These are phyloP conservation scores for Stentor roeselii DNA, from an alignment of 73 alveolate species.

Conservation along the genomic window DNA sequence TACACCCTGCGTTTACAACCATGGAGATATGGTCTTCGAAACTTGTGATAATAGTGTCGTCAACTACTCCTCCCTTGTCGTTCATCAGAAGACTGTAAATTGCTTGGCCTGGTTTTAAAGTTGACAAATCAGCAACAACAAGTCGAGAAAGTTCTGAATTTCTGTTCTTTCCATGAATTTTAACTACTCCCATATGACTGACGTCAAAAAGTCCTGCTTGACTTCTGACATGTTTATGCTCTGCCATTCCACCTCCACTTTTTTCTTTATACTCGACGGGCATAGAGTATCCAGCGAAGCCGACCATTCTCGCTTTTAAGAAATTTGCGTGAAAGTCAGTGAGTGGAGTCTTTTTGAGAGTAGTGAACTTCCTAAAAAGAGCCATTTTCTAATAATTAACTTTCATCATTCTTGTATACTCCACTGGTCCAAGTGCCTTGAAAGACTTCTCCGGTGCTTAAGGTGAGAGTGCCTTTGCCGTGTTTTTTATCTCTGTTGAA, in stretches of 20 bases:
- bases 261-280: constrained; percentile 72
- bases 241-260: constrained; percentile 60
- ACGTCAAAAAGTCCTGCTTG: constrained; percentile 77
- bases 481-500: constrained; percentile 65
- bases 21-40: constrained; percentile 42
- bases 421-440: constrained; percentile 64
- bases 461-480: constrained; percentile 64
- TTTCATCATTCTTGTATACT: neutral
- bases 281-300: constrained; percentile 85
- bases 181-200: constrained; percentile 84
- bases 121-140: constrained; percentile 56
- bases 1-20: constrained; percentile 94
- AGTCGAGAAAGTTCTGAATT: constrained; percentile 57
- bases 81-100: constrained; percentile 75
- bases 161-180: constrained; percentile 69
- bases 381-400: neutral
- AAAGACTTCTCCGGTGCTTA: constrained; percentile 57
- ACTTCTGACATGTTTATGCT: constrained; percentile 68
- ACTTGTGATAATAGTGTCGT: constrained; percentile 76
- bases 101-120: constrained; percentile 68
- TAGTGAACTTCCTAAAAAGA: neutral
- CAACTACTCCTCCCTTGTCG: constrained; percentile 87
- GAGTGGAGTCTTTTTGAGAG: constrained; percentile 47
- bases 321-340: constrained; percentile 44
- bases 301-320: constrained; percentile 74